phyloP scores from a whole-genome alignment of 345 rosid genomes.

The Syzygium grande region DNA sequence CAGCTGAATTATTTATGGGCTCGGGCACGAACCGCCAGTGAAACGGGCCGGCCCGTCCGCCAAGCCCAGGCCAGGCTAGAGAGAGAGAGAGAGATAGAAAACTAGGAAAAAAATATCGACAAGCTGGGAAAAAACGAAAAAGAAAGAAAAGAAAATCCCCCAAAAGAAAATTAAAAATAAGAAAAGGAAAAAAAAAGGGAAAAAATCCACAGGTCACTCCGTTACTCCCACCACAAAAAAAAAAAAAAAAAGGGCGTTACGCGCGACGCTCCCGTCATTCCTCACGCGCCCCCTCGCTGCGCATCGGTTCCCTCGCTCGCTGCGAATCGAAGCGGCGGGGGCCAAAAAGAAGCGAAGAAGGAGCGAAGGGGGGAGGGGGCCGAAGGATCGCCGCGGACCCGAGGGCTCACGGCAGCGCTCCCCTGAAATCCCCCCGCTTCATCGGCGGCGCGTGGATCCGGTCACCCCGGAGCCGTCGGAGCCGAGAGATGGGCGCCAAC shows the following conservation, averaged over 20 bases:
- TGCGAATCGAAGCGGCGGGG: background rate
- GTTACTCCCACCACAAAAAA: background rate
- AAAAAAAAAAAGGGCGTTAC: too few species aligned
- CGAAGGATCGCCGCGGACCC: background rate
- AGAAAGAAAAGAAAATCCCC: background rate
- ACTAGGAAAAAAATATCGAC: background rate
- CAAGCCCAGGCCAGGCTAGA: background rate
- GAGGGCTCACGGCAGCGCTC: background rate
- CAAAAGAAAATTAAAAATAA: background rate
- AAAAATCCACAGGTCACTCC: background rate
- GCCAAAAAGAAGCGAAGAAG: too few species aligned
- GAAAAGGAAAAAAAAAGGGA: background rate
- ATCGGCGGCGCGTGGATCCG: background rate
- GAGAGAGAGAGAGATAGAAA: too few species aligned
- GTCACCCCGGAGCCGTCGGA: background rate
- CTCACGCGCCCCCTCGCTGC: background rate
- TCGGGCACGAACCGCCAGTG: background rate
- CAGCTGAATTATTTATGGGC: background rate
- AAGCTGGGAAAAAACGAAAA: background rate
- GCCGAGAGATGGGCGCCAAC: conserved; percentile 53
- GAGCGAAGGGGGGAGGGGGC: too few species aligned
- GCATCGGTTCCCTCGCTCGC: background rate
- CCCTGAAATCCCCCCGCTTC: background rate
- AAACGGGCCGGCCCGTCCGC: background rate
- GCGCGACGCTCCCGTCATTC: background rate